Evolutionary conservation across 1,139 yeast genomes (phyloP), one percentile per base, ranked within the genome.

Genomic region (Suhomyces ambrosiae): DNA sequence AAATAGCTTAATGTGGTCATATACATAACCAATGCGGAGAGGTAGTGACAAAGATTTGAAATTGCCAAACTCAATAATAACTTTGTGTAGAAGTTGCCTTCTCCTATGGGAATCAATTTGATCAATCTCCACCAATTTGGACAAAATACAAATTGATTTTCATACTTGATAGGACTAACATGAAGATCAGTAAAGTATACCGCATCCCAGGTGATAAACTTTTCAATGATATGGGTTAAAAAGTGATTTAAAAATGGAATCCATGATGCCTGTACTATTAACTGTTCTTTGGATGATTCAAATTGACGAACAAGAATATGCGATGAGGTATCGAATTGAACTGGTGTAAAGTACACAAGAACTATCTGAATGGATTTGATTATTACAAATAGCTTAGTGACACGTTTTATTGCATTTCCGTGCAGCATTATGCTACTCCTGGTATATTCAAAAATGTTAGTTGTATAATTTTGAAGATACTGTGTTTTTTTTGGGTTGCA

Each of bases 81-180:
- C 22, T 68, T 65, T 23, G 53, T 49, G 52, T 80, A 80, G 37
- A 78, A 64, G 36, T 61, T 60, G 3, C 50, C 52, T 5, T 47
- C 32, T 6, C 49, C 53, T 2, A 48, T 28, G 1, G 60, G 57
- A 3, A 52, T 14, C 8, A 31, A 40, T 32, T 63, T 58, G 15
- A 87, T 61, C 3, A 80, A 41, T 30, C 75, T 54, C 66, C 85
- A 74, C 95, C 96, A 89, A 3, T 79, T 59, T 5, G 87, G 85
- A 27, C 95, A 82, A 58, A 88, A 92, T 7, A 95, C 97, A 74
- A 80, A 86, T 61, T 88, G 95, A 58, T 92, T 96, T 58, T 92
- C 97, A 59, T 71, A 89, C 24, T 60, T 57, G 19, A 74, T 63
- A 0, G 74, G 79, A 18, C 76, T 61, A 13, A 63, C 56, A 25